phyloP scores from a whole-genome alignment of 345 rosid species.

The Leavenworthia alabamica region DNA sequence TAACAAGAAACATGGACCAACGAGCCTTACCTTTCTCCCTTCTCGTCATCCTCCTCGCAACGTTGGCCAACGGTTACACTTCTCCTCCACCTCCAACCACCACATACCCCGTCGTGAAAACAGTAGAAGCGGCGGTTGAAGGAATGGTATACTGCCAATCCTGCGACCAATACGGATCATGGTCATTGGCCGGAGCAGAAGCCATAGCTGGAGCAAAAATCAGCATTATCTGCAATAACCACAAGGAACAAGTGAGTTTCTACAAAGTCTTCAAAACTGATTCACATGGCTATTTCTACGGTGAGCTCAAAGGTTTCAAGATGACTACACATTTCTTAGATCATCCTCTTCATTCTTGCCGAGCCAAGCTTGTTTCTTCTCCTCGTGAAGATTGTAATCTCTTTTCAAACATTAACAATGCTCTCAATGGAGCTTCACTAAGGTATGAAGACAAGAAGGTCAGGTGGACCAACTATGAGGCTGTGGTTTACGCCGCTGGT shows the following conservation, averaged over 20 bases:
- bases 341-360: constrained; percentile 80
- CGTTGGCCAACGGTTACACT: constrained; percentile 26
- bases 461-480: constrained; percentile 38
- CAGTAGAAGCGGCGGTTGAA: constrained; percentile 54
- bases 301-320: constrained; percentile 53
- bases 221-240: constrained; percentile 68
- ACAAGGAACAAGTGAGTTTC: constrained; percentile 43
- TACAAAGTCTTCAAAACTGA: constrained; percentile 60
- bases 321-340: constrained; percentile 43
- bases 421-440: constrained; percentile 56
- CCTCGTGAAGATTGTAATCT: constrained; percentile 56
- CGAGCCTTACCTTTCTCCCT: constrained; percentile 20
- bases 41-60: constrained; percentile 26
- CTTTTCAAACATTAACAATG: constrained; percentile 63
- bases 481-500: constrained; percentile 66
- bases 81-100: constrained; percentile 24
- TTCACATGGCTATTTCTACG: constrained; percentile 78
- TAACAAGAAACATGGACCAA: constrained; percentile 14
- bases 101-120: constrained; percentile 29
- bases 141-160: constrained; percentile 85
- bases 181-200: constrained; percentile 65
- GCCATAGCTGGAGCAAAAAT: constrained; percentile 63
- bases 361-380: constrained; percentile 69
- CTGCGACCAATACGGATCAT: constrained; percentile 53
- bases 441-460: constrained; percentile 50